These are phyloP conservation scores for Pulveroboletus ravenelii DNA, from an alignment of 768 basidiomycete genomes.

Conservation along the genomic window DNA sequence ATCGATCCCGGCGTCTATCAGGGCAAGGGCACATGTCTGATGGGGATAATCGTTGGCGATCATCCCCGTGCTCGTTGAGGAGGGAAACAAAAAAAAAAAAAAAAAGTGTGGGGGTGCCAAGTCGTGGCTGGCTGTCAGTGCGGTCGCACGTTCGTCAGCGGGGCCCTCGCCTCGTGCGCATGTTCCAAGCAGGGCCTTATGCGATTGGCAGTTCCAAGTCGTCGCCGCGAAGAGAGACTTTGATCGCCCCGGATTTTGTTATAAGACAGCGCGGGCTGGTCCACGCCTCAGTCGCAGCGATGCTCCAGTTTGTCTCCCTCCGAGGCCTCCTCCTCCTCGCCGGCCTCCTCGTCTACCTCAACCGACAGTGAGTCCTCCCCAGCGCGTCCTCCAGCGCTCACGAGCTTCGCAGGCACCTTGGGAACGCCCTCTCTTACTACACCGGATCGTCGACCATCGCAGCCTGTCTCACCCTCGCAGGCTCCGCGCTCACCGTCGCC, in stretches of 20 bases:
- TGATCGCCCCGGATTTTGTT: not conserved
- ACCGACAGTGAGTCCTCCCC: slow-evolving; percentile 14
- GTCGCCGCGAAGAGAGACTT: not conserved
- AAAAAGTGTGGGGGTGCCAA: no score
- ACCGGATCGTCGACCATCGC: slow-evolving; percentile 29
- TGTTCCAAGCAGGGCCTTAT: not conserved
- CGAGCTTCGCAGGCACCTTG: slow-evolving; percentile 12
- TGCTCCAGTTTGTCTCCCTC: slow-evolving; percentile 7
- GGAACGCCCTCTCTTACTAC: slow-evolving; percentile 19
- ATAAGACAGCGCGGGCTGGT: not conserved
- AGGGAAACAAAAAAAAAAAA: not conserved
- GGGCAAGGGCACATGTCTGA: not conserved
- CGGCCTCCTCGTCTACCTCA: slow-evolving; percentile 15
- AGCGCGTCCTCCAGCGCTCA: not conserved
- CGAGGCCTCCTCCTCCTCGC: slow-evolving; percentile 19
- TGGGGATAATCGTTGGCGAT: not conserved
- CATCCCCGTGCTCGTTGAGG: no score
- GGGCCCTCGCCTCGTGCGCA: slow-evolving; percentile 8
- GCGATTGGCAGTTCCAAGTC: slow-evolving; percentile 1
- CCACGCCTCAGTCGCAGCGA: not conserved
- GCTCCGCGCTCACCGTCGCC: slow-evolving; percentile 18
- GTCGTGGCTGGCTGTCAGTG: not conserved
- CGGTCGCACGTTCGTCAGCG: slow-evolving; percentile 6
- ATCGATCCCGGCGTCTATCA: slow-evolving; percentile 4
- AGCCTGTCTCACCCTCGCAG: slow-evolving; percentile 25